Evolutionary conservation across 352 stramenopile species (phyloP).

Genomic region (Phytophthora pseudosyringae): DNA sequence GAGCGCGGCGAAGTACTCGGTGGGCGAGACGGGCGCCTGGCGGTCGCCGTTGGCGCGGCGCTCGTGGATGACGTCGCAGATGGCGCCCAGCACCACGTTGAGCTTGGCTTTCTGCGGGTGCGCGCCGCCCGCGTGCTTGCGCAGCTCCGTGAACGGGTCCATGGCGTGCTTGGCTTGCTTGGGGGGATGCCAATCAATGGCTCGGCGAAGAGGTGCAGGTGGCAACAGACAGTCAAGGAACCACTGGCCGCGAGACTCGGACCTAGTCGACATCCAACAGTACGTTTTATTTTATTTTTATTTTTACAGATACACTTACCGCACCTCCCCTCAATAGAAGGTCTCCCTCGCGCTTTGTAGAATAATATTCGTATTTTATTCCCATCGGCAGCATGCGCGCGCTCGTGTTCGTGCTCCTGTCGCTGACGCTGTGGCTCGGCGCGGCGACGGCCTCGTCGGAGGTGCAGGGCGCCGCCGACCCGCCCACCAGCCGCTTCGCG

Average conservation of each 20-base stretch:
- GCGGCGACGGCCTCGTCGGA: constrained; percentile 12
- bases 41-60: constrained; percentile 44
- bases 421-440: constrained; percentile 33
- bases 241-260: constrained; percentile 34
- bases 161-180: constrained; percentile 32
- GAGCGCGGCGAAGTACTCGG: constrained; percentile 88
- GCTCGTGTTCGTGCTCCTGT: constrained; percentile 35
- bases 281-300: neutral
- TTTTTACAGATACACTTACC: too few species aligned
- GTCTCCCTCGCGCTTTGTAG: too few species aligned
- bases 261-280: neutral
- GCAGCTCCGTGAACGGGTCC: constrained; percentile 84
- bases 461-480: constrained; percentile 22
- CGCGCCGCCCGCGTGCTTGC: constrained; percentile 73
- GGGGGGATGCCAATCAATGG: constrained; percentile 44
- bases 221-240: constrained; percentile 10
- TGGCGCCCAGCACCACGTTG: constrained; percentile 84
- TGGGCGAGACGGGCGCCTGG: constrained; percentile 60
- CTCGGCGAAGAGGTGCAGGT: constrained; percentile 25
- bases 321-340: too few species aligned
- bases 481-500: constrained; percentile 67
- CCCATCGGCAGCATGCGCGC: constrained; percentile 21
- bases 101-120: constrained; percentile 86
- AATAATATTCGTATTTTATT: too few species aligned
- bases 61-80: constrained; percentile 86